A percentile compares a stretch with the other conserved stretches of the same genome.
Conservation (phyloP, 1,139 yeast species). For the Kazachstania sp. region DNA sequence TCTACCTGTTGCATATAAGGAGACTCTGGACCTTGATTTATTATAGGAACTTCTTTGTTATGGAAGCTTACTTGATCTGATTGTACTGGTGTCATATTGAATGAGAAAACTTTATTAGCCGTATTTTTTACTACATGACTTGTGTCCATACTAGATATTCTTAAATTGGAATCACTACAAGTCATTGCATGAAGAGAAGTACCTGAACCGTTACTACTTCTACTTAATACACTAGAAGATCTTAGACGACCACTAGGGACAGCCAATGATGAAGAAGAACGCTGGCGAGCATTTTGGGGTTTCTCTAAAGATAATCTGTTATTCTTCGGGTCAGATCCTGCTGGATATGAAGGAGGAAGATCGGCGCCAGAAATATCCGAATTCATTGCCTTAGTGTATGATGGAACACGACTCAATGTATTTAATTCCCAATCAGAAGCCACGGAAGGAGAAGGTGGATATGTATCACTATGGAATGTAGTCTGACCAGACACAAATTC, state of each 20-base stretch:
- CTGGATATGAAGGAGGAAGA: constrained; percentile 53
- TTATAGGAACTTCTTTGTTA: neutral
- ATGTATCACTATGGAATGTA: constrained; percentile 30
- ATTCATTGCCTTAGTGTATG: constrained; percentile 68
- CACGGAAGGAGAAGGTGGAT: constrained; percentile 16
- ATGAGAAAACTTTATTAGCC: constrained; percentile 19
- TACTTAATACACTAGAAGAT: constrained; percentile 11
- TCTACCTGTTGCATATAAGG: constrained; percentile 9
- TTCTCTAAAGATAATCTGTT: constrained; percentile 3
- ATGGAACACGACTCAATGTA: constrained; percentile 62
- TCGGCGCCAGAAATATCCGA: constrained; percentile 40
- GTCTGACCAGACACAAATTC: constrained; percentile 53
- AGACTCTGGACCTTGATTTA: neutral
- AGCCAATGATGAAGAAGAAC: constrained; percentile 14
- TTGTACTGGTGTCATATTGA: constrained; percentile 18
- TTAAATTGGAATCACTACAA: constrained; percentile 6
- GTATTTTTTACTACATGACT: constrained; percentile 13
- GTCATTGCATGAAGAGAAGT: constrained; percentile 15
- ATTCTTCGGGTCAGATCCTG: constrained; percentile 16
- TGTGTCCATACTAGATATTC: constrained; percentile 4
- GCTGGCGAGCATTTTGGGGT: constrained; percentile 9
- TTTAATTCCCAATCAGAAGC: constrained; percentile 37
- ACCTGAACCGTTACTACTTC: constrained; percentile 21
- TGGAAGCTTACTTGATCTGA: constrained; percentile 8
- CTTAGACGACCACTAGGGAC: constrained; percentile 10